Evolutionary conservation across 768 basidiomycete species (phyloP), one percentile per base, ranked within the genome.

Genomic region (Pleurotus sapidus): DNA sequence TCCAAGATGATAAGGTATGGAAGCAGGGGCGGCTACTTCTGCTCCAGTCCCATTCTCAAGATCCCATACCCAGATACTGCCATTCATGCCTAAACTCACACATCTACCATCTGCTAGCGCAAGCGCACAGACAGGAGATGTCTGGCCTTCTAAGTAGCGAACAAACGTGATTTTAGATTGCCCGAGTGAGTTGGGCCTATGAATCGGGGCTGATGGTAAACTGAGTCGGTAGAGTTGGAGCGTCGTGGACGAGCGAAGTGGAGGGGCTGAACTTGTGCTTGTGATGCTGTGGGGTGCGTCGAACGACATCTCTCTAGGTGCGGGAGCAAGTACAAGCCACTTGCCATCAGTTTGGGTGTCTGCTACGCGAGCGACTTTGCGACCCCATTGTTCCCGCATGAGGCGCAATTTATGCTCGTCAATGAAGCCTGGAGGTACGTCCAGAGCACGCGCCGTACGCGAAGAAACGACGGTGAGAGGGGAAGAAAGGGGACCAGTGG

Each of bases 51-150:
- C 78, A 54, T 76, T 79, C 67, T 93, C 91, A 30, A 93, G 75
- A 71, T 93, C 91, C 91, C 91, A 93, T 2, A 91, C 88, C 88
- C 89, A 91, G 43, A 93, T 79, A 63, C 82, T 82, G 40, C 89
- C 89, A 66, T 90, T 84, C 34, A 71, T 70, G 7, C 87, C 84
- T 17, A 92, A 70, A 64, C 88, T 87, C 25, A 93, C 87, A 61
- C 91, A 93, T 2, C 91, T 83, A 20, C 91, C 91, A 68, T 93
- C 91, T 25, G 91, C 84, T 37, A 93, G 75, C 14, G 87, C 80
- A 18, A 93, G 77, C 3, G 87, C 81, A 3, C 79, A 79, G 20
- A 91, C 78, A 5, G 87, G 81, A 6, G 87, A 85, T 1, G 75
- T 73, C 48, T 88, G 90, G 5, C 92, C 91, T 63, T 87, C 78